Percentiles rank a stretch among this genome's conserved stretches.
These are phyloP conservation scores for Syzygium grande DNA, from an alignment of 345 rosid genomes.

Conservation along the genomic window DNA sequence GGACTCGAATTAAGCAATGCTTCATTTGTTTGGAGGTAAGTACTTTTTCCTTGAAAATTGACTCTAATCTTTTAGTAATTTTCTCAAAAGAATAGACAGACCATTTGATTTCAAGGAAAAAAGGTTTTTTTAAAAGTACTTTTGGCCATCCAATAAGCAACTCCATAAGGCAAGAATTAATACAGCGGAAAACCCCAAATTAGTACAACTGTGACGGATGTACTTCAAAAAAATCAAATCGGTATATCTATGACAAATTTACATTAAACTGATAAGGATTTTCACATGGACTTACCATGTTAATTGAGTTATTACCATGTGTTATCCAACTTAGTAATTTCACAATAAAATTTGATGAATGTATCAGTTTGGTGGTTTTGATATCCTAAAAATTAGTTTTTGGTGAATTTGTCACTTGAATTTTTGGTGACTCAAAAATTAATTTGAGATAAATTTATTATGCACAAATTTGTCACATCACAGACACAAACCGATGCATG, in stretches of 20 bases:
- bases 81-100: neutral
- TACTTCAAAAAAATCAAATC: too few relatives aligned
- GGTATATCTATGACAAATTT: accelerated
- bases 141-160: neutral
- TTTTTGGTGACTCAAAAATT: neutral
- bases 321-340: accelerated
- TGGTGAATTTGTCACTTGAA: too few relatives aligned
- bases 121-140: neutral
- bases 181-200: neutral
- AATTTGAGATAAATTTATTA: neutral
- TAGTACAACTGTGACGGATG: too few relatives aligned
- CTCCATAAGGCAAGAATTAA: neutral
- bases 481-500: neutral
- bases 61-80: neutral
- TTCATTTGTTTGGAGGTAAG: neutral
- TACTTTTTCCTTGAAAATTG: neutral
- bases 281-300: neutral
- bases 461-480: too few relatives aligned
- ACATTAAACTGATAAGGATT: neutral
- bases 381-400: too few relatives aligned
- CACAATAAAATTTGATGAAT: neutral
- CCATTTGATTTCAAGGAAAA: neutral
- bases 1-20: neutral
- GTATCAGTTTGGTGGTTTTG: too few relatives aligned
- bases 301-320: neutral